Conservation (phyloP, 179 eudicot species). For the Amaranthus tricolor region DNA sequence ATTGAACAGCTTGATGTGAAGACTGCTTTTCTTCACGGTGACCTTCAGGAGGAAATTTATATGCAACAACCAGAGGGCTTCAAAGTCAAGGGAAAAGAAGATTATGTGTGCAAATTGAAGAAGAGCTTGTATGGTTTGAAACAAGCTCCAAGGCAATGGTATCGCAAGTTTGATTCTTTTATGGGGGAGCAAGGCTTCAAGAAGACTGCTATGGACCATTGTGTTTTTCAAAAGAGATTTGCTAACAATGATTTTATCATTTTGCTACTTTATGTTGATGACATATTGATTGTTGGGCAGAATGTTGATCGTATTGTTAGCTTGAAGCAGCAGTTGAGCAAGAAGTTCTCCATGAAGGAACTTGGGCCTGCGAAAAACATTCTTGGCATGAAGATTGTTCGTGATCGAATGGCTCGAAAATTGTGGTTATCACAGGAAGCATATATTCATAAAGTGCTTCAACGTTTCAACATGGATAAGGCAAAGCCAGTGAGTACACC, state of each 20-base stretch:
- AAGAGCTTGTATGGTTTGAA: constrained; percentile 5
- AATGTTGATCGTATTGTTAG: neutral
- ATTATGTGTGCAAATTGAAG: neutral
- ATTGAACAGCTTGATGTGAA: neutral
- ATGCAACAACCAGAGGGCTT: constrained; percentile 5
- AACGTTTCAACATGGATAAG: too few relatives aligned
- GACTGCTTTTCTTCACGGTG: neutral
- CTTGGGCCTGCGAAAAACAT: neutral
- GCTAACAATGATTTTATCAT: too few relatives aligned
- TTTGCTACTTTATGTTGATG: too few relatives aligned
- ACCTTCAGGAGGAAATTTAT: constrained; percentile 3
- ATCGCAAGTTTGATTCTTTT: neutral
- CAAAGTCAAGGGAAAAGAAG: neutral
- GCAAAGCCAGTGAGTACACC: too few relatives aligned
- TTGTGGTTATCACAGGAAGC: neutral
- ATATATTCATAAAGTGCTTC: too few relatives aligned
- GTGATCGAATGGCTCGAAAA: neutral
- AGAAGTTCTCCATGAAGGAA: too few relatives aligned
- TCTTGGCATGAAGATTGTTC: neutral
- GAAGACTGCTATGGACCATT: too few relatives aligned
- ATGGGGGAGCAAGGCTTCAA: neutral
- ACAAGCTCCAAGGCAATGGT: neutral
- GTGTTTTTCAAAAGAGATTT: too few relatives aligned
- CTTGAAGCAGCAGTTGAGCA: neutral
- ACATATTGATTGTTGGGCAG: neutral